Conservation (phyloP, 768 basidiomycete genomes). For the Lactarius evosmus region DNA sequence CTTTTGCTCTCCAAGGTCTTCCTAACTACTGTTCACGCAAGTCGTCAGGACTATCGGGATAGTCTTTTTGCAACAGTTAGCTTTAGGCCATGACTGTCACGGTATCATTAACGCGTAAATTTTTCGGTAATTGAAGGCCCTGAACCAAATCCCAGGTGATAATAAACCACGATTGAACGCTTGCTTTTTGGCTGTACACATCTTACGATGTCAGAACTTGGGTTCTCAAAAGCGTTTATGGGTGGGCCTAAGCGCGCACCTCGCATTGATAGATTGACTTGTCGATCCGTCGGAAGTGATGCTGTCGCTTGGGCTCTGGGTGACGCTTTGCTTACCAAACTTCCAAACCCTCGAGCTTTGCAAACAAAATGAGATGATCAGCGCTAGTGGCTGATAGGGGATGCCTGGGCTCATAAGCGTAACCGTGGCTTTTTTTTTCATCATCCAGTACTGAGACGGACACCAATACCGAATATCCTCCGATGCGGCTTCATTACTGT, state of each 20-base stretch:
- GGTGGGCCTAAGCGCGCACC: neutral
- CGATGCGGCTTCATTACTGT: neutral
- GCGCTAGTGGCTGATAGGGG: neutral
- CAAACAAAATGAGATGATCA: neutral
- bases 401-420: neutral
- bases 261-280: neutral
- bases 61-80: neutral
- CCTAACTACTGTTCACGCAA: neutral
- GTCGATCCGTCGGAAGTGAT: neutral
- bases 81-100: neutral
- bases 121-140: neutral
- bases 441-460: neutral
- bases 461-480: neutral
- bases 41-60: too few relatives aligned
- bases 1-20: conserved; percentile 3
- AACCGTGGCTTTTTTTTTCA: neutral
- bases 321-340: neutral
- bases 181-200: neutral
- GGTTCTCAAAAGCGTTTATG: neutral
- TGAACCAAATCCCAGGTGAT: neutral
- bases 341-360: neutral
- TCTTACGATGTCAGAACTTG: neutral
- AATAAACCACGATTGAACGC: neutral
- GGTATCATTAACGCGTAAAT: neutral
- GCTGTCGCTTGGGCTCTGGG: neutral